A percentile compares a stretch with the other conserved stretches of the same genome.
phyloP scores from a whole-genome alignment of 2,329 filamentous ascomycete species.

The Thielaviopsis musarum region DNA sequence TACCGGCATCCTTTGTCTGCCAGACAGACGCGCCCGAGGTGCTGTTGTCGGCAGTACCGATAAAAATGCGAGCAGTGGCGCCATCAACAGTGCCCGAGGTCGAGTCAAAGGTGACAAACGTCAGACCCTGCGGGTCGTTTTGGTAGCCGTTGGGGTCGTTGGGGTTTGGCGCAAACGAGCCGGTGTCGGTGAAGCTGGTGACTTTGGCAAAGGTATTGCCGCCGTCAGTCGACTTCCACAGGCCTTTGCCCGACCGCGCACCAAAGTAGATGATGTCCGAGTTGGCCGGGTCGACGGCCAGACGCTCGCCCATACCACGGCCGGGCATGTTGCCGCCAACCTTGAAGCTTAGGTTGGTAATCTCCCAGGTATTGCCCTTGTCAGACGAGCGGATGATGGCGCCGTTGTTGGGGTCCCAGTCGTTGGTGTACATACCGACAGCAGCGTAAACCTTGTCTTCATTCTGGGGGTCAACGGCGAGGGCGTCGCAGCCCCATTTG shows the following conservation, averaged over 20 bases:
- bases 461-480: slow-evolving; percentile 38
- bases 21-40: slow-evolving; percentile 31
- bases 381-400: slow-evolving; percentile 38
- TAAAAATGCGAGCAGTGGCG: slow-evolving; percentile 38
- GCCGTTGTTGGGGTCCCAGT: slow-evolving; percentile 39
- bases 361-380: slow-evolving; percentile 33
- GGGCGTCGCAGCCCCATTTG: slow-evolving; percentile 39
- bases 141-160: slow-evolving; percentile 28
- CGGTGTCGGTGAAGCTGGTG: slow-evolving; percentile 31
- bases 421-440: slow-evolving; percentile 41
- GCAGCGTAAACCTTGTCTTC: slow-evolving; percentile 35
- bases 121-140: slow-evolving; percentile 28
- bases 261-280: slow-evolving; percentile 41
- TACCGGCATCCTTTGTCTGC: slow-evolving; percentile 34
- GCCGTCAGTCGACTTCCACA: slow-evolving; percentile 40
- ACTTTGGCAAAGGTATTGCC: slow-evolving; percentile 38
- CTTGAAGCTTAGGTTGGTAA: slow-evolving; percentile 36
- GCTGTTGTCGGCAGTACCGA: slow-evolving; percentile 35
- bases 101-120: slow-evolving; percentile 38
- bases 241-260: slow-evolving; percentile 38
- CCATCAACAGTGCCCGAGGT: slow-evolving; percentile 29
- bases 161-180: slow-evolving; percentile 30
- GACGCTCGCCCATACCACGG: slow-evolving; percentile 39
- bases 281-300: slow-evolving; percentile 40
- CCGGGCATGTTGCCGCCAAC: slow-evolving; percentile 47